phyloP scores from a whole-genome alignment of 2,329 filamentous ascomycete genomes.

The Penicillium thymicola region DNA sequence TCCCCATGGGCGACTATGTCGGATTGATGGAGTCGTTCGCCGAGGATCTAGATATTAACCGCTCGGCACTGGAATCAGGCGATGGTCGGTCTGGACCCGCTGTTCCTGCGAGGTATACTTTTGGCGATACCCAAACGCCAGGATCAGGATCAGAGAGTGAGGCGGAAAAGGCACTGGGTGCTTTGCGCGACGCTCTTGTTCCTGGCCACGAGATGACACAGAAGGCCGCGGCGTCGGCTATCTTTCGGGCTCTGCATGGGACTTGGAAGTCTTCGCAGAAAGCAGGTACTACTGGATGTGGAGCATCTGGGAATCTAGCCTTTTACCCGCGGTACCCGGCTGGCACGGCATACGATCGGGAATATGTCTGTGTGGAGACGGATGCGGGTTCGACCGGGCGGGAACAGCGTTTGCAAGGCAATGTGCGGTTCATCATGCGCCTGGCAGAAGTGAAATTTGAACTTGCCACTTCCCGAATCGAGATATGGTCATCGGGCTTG shows the following conservation, averaged over 20 bases:
- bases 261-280: slow-evolving; percentile 59
- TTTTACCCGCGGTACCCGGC: slow-evolving; percentile 65
- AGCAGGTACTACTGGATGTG: slow-evolving; percentile 48
- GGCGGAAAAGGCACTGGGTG: slow-evolving; percentile 47
- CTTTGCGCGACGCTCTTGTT: slow-evolving; percentile 40
- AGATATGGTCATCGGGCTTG: slow-evolving; percentile 11
- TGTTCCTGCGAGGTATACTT: slow-evolving; percentile 54
- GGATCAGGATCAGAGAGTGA: slow-evolving; percentile 15
- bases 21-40: slow-evolving; percentile 72
- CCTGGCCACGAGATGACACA: slow-evolving; percentile 43
- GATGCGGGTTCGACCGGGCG: neutral
- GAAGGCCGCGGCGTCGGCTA: slow-evolving; percentile 60
- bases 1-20: slow-evolving; percentile 78
- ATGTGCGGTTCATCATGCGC: slow-evolving; percentile 14
- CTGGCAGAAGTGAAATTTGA: slow-evolving; percentile 5
- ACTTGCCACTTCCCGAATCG: slow-evolving; percentile 9
- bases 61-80: slow-evolving; percentile 37
- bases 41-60: slow-evolving; percentile 53
- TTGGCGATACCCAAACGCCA: slow-evolving; percentile 26
- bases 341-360: slow-evolving; percentile 29
- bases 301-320: slow-evolving; percentile 55
- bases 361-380: slow-evolving; percentile 34
- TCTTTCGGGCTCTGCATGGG: slow-evolving; percentile 69
- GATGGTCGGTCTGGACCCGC: slow-evolving; percentile 40
- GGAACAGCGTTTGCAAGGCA: neutral